phyloP scores from a whole-genome alignment of 2,329 filamentous ascomycete genomes.

The Grosmannia penicillata region DNA sequence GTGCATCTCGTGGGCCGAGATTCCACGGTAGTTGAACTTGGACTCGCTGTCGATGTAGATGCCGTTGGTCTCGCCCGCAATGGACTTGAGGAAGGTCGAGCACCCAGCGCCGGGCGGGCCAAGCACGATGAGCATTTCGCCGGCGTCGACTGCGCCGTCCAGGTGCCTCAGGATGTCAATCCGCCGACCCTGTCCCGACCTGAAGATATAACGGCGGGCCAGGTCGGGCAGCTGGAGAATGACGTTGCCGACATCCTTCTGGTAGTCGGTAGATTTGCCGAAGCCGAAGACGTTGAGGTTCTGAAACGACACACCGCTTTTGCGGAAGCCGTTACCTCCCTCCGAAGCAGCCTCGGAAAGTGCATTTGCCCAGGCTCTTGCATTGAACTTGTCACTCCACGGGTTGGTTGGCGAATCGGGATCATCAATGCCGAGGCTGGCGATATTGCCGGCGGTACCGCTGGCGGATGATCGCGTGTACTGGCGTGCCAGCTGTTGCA shows the following conservation, averaged over 20 bases:
- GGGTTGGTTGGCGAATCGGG: slow-evolving; percentile 30
- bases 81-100: slow-evolving; percentile 70
- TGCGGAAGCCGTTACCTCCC: slow-evolving; percentile 40
- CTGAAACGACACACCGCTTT: slow-evolving; percentile 48
- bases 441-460: slow-evolving; percentile 21
- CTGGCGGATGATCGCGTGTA: slow-evolving; percentile 28
- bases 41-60: slow-evolving; percentile 55
- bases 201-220: slow-evolving; percentile 33
- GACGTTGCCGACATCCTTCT: slow-evolving; percentile 49
- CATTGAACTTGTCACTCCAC: slow-evolving; percentile 30
- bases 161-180: slow-evolving; percentile 54
- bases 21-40: slow-evolving; percentile 68
- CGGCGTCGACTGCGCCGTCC: slow-evolving; percentile 51
- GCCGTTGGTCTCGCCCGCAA: slow-evolving; percentile 68
- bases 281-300: slow-evolving; percentile 55
- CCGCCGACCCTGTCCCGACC: slow-evolving; percentile 33
- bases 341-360: slow-evolving; percentile 34
- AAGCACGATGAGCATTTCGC: slow-evolving; percentile 62
- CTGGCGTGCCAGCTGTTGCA: slow-evolving; percentile 38
- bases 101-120: slow-evolving; percentile 59
- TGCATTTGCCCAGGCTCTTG: slow-evolving; percentile 41
- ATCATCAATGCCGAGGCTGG: slow-evolving; percentile 27
- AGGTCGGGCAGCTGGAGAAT: slow-evolving; percentile 32
- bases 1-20: slow-evolving; percentile 59
- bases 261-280: slow-evolving; percentile 52